A percentile compares a stretch with the other conserved stretches of the same genome.
phyloP scores from a whole-genome alignment of 768 basidiomycete species.

The Termitomyces sp. region DNA sequence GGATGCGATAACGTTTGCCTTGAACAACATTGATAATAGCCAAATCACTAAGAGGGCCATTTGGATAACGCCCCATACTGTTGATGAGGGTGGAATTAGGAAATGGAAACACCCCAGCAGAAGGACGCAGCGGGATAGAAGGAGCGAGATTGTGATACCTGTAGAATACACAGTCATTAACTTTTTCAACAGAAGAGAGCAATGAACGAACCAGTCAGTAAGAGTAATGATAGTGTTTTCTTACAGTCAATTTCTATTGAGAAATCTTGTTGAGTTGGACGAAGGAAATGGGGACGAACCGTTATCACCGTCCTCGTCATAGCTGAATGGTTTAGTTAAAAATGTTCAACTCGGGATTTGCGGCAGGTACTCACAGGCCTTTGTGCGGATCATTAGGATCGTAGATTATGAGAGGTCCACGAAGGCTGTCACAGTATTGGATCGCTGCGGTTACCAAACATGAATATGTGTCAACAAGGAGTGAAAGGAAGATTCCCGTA shows the following conservation, averaged over 20 bases:
- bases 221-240: neutral
- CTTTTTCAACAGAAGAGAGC: neutral
- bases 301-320: neutral
- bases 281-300: no score
- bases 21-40: constrained; percentile 30
- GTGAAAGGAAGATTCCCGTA: neutral
- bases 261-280: no score
- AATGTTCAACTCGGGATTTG: no score
- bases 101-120: no score
- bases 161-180: no score
- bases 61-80: neutral
- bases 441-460: neutral
- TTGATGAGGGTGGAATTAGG: constrained; percentile 4
- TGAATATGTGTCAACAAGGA: neutral
- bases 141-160: no score
- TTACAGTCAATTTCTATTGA: neutral
- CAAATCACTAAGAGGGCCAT: constrained; percentile 17
- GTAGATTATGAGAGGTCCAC: neutral
- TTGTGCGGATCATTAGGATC: neutral
- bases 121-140: no score
- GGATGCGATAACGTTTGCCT: constrained; percentile 32
- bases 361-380: neutral
- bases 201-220: neutral
- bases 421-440: constrained; percentile 2
- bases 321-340: neutral